Conservation (phyloP, 192 early-diverging fungal species). For the Podila horticola region DNA sequence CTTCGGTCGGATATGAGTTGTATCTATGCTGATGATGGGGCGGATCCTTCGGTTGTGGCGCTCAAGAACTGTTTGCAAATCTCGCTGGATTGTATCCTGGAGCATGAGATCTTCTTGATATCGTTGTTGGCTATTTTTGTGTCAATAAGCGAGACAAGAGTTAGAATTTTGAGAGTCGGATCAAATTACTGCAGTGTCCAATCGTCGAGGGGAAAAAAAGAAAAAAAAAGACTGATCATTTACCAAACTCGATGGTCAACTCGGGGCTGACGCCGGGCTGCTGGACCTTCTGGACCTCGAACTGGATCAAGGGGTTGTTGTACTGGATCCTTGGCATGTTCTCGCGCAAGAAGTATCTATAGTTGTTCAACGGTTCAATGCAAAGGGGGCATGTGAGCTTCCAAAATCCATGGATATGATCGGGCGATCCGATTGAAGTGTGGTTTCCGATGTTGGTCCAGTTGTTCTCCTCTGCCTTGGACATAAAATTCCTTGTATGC, state of each 20-base stretch:
- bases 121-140: conserved; percentile 41
- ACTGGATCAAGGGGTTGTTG: conserved; percentile 61
- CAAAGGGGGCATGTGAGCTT: neutral
- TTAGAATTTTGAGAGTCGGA: neutral
- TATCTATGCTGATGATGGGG: conserved; percentile 22
- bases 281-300: conserved; percentile 55
- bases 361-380: neutral
- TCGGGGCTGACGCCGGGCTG: conserved; percentile 53
- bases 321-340: conserved; percentile 65
- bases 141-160: neutral
- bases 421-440: no score
- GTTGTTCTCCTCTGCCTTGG: no score
- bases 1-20: neutral
- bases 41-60: conserved; percentile 34
- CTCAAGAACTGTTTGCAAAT: conserved; percentile 51
- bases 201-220: neutral
- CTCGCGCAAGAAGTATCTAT: conserved; percentile 64
- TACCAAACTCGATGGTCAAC: conserved; percentile 66
- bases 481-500: no score
- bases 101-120: conserved; percentile 47
- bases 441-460: no score
- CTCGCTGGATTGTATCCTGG: conserved; percentile 51
- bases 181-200: neutral
- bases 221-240: neutral
- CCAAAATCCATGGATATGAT: no score